These are phyloP conservation scores for Ascochyta rabiei DNA, from an alignment of 2,329 filamentous ascomycete genomes.

Conservation along the genomic window DNA sequence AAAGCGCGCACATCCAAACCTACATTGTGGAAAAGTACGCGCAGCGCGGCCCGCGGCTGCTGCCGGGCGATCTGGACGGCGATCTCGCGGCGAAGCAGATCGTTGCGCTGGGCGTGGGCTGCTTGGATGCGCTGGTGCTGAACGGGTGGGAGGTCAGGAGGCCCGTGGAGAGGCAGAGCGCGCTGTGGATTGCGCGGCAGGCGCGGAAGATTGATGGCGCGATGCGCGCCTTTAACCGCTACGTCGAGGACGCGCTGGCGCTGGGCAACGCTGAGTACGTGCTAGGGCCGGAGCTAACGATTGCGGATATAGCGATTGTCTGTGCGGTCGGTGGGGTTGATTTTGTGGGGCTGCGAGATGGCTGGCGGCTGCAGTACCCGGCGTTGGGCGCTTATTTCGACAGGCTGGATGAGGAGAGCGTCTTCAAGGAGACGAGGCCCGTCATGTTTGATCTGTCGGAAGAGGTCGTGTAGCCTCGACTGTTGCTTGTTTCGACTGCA, in stretches of 20 bases:
- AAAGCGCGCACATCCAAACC: slow-evolving; percentile 24
- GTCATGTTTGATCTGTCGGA: slow-evolving; percentile 24
- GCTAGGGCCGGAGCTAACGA: slow-evolving; percentile 14
- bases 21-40: slow-evolving; percentile 25
- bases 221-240: slow-evolving; percentile 15
- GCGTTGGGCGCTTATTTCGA: slow-evolving; percentile 16
- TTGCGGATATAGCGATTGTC: slow-evolving; percentile 23
- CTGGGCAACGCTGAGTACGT: slow-evolving; percentile 8
- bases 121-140: slow-evolving; percentile 21
- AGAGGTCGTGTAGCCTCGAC: background rate
- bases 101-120: slow-evolving; percentile 18
- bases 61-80: slow-evolving; percentile 18
- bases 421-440: slow-evolving; percentile 22
- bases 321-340: slow-evolving; percentile 16
- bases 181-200: slow-evolving; percentile 20
- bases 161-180: slow-evolving; percentile 7
- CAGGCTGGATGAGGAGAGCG: slow-evolving; percentile 10
- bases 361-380: slow-evolving; percentile 17
- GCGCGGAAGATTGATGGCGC: slow-evolving; percentile 21
- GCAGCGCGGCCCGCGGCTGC: slow-evolving; percentile 8
- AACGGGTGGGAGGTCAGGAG: slow-evolving; percentile 17
- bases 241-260: background rate
- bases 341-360: slow-evolving; percentile 1
- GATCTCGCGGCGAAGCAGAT: slow-evolving; percentile 22
- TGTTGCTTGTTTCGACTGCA: too few relatives aligned